Base-by-base conservation (phyloP, 352 stramenopile species). In the Phytophthora ohioensis region DNA sequence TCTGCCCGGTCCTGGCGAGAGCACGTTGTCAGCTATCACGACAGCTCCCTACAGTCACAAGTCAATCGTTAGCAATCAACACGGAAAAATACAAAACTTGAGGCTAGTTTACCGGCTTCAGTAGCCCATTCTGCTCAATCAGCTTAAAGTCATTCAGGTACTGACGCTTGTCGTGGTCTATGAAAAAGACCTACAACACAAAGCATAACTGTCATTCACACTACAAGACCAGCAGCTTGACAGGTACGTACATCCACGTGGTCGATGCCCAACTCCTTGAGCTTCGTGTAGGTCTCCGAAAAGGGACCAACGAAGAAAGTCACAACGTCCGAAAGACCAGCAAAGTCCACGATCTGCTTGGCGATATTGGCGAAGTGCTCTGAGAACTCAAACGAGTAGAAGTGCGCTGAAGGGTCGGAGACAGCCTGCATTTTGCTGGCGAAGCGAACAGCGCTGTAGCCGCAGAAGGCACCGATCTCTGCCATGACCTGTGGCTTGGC, bases 381-480 rank as follows among this genome's bases (percentile, higher is more conserved):
- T 10, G 64, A 76, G 43, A 76, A 81, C 69, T 85, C 77, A 48
- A 87, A 83, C 46, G 80, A 82, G 56, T 75, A 85, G 54, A 78
- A 85, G 43, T 61, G 71, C 27, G 77, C 67, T 2, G 58, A 55
- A 3, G 55, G 42, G 8, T 65, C 75, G 0, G 43, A 71, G 3
- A 73, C 57, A 2, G 72, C 48, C 0, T 56, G 74, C 34, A 76
- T 39, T 30, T 75, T 68, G 38, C 41, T 76, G 0, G 71, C 74
- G 32, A 87, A 85, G n/a, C 74, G 76, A 57, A 83, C 74, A 7
- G 79, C 79, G 38, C 68, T 84, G 65, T 87, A 87, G 41, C 76
- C 79, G 42, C 42, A 72, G 63, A 80, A 84, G n/a, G 62, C 71
- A 31, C 79, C 79, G 12, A 87, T 64, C 57, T 87, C 76, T 15